phyloP scores from a whole-genome alignment of 495 filamentous ascomycete genomes.

The Chaetomidium leptoderma region DNA sequence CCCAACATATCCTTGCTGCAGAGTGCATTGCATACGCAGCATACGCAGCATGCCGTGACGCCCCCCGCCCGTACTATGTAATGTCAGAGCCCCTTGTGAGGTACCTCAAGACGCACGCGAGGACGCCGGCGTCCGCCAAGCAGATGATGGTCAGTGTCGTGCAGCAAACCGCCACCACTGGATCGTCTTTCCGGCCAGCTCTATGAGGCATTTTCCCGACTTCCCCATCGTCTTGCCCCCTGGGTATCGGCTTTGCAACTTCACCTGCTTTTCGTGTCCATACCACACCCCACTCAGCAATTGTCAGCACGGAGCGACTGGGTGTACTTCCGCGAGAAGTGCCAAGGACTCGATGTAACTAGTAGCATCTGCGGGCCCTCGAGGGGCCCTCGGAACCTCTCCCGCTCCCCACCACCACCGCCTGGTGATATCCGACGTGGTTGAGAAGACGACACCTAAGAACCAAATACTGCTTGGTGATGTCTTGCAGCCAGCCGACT shows the following conservation, averaged over 20 bases:
- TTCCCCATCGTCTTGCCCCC: not conserved
- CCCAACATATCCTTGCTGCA: constrained; percentile 6
- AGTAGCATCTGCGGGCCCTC: constrained; percentile 9
- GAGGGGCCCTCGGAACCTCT: constrained; percentile 10
- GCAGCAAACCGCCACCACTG: constrained; percentile 13
- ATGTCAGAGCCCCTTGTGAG: not conserved
- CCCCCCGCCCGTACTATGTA: not conserved
- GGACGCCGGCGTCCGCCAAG: not conserved
- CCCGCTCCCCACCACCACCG: constrained; percentile 10
- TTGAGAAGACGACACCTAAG: constrained; percentile 1
- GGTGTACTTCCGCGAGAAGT: not conserved
- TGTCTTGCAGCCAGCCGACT: not conserved
- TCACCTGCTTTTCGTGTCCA: constrained; percentile 2
- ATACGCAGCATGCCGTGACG: constrained; percentile 4
- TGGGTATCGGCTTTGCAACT: not conserved
- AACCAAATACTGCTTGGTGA: constrained; percentile 9
- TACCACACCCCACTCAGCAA: constrained; percentile 6
- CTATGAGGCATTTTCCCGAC: constrained; percentile 23
- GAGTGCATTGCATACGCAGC: constrained; percentile 14
- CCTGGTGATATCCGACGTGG: constrained; percentile 13
- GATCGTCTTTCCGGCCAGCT: not conserved
- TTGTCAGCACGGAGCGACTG: constrained; percentile 21
- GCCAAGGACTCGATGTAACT: constrained; percentile 3
- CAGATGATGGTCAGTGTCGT: constrained; percentile 17
- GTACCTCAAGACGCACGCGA: constrained; percentile 8